phyloP scores from a whole-genome alignment of 139 green algal genomes.

The Chlamydomonas sp. region DNA sequence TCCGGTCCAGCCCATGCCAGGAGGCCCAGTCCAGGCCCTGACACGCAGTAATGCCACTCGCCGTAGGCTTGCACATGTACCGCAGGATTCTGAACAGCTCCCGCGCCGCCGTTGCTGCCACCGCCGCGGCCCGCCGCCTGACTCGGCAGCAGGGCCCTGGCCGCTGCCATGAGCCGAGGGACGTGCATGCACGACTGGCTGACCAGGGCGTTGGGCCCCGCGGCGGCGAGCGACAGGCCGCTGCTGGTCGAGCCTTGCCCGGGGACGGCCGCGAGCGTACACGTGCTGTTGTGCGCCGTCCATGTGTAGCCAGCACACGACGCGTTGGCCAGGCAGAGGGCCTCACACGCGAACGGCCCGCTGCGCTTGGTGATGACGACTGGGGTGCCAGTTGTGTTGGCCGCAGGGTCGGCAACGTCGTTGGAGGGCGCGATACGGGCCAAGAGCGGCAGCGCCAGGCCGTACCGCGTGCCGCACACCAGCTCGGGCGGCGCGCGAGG shows the following conservation, averaged over 20 bases:
- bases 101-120: too few species aligned
- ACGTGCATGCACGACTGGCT: background rate
- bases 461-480: background rate
- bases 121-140: too few species aligned
- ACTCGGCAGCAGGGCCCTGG: too few species aligned
- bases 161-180: background rate
- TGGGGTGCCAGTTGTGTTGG: background rate
- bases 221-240: background rate
- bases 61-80: background rate
- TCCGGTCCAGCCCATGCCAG: background rate
- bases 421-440: too few species aligned
- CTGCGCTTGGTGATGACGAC: background rate
- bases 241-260: background rate
- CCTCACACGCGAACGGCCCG: background rate
- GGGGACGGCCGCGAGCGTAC: background rate
- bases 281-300: background rate
- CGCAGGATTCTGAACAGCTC: too few species aligned
- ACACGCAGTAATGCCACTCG: background rate
- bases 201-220: background rate
- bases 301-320: background rate
- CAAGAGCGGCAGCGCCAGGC: background rate
- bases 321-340: background rate
- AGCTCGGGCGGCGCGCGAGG: background rate
- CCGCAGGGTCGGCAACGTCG: background rate
- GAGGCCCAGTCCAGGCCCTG: background rate